Base-by-base conservation (phyloP, 305 asterid species). In the Rubia occidens region DNA sequence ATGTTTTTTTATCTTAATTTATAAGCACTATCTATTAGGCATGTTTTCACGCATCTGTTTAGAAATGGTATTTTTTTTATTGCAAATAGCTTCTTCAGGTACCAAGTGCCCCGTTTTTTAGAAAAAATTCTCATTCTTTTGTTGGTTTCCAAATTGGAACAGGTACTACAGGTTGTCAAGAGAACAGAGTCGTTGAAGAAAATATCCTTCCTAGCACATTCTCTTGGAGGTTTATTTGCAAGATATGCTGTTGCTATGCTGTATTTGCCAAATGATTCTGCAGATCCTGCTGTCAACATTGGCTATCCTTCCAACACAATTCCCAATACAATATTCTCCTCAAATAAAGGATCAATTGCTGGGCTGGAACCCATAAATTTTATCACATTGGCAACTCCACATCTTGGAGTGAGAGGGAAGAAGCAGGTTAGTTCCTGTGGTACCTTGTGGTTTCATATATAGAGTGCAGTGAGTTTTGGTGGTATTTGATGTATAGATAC, bases 341-440 rank as follows among this genome's bases (percentile, higher is more conserved):
- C 83, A 45, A 76, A 71, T 72, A 61, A 73, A 68, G 90, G 89
- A 65, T 74, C 75, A 71, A 86, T 94, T 80, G 96, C 99, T 76
- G 96, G 97, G 70, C 85, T 94, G 79, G 97, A 94, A 79, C 93
- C 97, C 58, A 72, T 86, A 72, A 87, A 86, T 78, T 94, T 94
- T 85, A 87, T 94, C 71, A 91, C 99, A 78, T 82, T 94, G 72
- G 99, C 99, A 56, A 94, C 97, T 29, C 99, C 99, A 81, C 99
- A 94, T 89, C 93, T 94, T 20, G 99, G 99, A 45, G 99, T 94
- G 64, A 83, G 97, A 80, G 99, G 99, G 75, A 90, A 84, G 75
- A 94, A 87, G 76, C 99, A 94, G 97, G 99, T 94, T 77, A 69
- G 75, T 82, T 75, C 15, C 71, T 59, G 35, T 35, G 42, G 14